Base-by-base conservation (phyloP, 2,329 filamentous ascomycete species). In the Colletotrichum australisinense region DNA sequence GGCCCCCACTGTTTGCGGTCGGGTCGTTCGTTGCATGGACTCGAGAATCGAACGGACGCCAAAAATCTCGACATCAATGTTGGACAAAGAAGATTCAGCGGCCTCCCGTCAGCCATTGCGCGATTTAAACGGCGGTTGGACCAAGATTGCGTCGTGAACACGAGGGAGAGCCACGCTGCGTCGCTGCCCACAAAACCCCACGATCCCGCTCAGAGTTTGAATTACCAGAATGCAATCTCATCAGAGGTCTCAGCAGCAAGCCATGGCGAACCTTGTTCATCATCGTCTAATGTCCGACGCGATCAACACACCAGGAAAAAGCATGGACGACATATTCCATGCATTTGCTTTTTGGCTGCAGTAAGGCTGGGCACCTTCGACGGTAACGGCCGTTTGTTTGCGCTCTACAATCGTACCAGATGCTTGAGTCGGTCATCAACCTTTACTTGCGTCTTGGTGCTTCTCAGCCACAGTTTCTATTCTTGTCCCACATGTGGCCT, bases 391-490 rank as follows among this genome's bases (percentile, higher is more conserved):
- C 58, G 35, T n/a, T 16, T 24, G 42, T 22, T 49, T 49, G 42
- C 46, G 35, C 62, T 53, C 26, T 26, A 49, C 38, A 7, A 16
- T 42, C 16, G 5, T 19, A 19, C 14, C 42, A 19, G 3, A 49
- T 49, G 19, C 42, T 28, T 19, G 59, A 19, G 49, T 64, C 46
- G 28, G 62, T 49, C 62, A 38, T 38, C 32, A 56, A 26, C 53
- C 12, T 26, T 22, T 32, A 42, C 52, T 32, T 64, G 28, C 32
- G 56, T 57, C 63, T 60, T 49, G 46, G 64, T 32, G 35, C 22
- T 35, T 56, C 46, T 71, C 67, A 58, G 71, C 67, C 71, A 71
- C 60, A 66, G 22, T 62, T 65, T 57, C 67, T 65, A 71, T 73
- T 52, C 60, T 14, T 58, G 59, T 62, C 67, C 70, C 58, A 38